A percentile compares a stretch with the other conserved stretches of the same genome.
phyloP scores from a whole-genome alignment of 2,329 filamentous ascomycete genomes.

The Mariannaea elegans region DNA sequence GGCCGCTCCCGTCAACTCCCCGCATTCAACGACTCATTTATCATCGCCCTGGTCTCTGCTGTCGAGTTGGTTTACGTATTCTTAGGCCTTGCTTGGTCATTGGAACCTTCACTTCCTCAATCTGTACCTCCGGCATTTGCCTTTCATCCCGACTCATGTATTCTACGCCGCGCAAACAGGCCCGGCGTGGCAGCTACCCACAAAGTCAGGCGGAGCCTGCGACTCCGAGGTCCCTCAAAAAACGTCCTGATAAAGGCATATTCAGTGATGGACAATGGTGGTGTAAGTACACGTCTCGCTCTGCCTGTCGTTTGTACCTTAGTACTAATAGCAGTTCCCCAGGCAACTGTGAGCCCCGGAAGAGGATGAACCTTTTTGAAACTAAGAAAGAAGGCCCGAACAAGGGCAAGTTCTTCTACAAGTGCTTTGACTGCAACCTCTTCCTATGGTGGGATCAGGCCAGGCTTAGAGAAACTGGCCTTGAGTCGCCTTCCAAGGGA shows the following conservation, averaged over 20 bases:
- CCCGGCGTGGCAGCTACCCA: constrained; percentile 1
- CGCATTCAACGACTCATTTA: background rate
- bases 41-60: no score
- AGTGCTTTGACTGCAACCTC: constrained; percentile 54
- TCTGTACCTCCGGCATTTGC: background rate
- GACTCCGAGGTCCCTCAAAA: constrained; percentile 41
- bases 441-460: constrained; percentile 57
- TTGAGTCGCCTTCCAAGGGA: constrained; percentile 10
- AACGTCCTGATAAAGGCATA: constrained; percentile 44
- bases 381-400: constrained; percentile 51
- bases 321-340: background rate
- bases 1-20: background rate
- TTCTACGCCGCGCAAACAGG: constrained; percentile 3
- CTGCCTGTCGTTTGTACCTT: background rate
- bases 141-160: background rate
- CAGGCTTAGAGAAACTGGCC: constrained; percentile 39
- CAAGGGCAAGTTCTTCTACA: constrained; percentile 54
- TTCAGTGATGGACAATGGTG: constrained; percentile 48
- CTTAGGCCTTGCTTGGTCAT: no score
- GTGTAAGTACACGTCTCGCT: constrained; percentile 41
- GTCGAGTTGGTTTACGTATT: no score
- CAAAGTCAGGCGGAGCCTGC: constrained; percentile 19
- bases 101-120: background rate
- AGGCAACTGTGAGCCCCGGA: constrained; percentile 56
- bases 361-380: constrained; percentile 45